phyloP scores from a whole-genome alignment of 208 protist genomes.

The Zelonia costaricensis region DNA sequence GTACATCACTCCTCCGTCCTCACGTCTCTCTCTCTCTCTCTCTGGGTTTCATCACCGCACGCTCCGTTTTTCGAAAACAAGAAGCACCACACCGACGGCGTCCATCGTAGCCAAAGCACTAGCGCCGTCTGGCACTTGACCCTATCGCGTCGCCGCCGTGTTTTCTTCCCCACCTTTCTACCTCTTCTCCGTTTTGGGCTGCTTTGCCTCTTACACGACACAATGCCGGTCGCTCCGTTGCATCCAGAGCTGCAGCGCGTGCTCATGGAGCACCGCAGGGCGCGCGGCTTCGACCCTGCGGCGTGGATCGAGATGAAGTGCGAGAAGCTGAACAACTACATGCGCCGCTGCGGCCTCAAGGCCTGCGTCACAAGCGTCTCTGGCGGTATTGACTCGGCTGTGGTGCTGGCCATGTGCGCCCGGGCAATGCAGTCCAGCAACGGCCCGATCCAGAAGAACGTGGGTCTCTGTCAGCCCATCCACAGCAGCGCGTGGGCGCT shows the following conservation, averaged over 20 bases:
- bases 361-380: slow-evolving; percentile 91
- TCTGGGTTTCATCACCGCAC: slow-evolving; percentile 29
- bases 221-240: slow-evolving; percentile 53
- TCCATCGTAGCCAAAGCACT: no score
- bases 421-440: slow-evolving; percentile 49
- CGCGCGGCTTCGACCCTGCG: slow-evolving; percentile 74
- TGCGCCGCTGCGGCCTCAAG: slow-evolving; percentile 79
- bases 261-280: slow-evolving; percentile 68
- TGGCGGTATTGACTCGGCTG: slow-evolving; percentile 95
- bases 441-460: slow-evolving; percentile 87
- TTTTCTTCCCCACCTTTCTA: neutral
- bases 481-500: slow-evolving; percentile 90
- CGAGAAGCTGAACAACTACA: slow-evolving; percentile 93
- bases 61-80: no score
- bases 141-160: neutral
- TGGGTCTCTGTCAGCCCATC: slow-evolving; percentile 95
- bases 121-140: no score
- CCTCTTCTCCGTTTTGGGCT: no score
- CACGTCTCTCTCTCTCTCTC: neutral
- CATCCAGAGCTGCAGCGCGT: slow-evolving; percentile 63
- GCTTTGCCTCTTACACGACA: no score
- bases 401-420: slow-evolving; percentile 89
- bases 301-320: slow-evolving; percentile 91
- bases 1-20: neutral
- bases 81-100: no score